A percentile compares a stretch with the other conserved stretches of the same genome.
Conservation (phyloP, 2,329 filamentous ascomycete species). For the Botrytis porri region DNA sequence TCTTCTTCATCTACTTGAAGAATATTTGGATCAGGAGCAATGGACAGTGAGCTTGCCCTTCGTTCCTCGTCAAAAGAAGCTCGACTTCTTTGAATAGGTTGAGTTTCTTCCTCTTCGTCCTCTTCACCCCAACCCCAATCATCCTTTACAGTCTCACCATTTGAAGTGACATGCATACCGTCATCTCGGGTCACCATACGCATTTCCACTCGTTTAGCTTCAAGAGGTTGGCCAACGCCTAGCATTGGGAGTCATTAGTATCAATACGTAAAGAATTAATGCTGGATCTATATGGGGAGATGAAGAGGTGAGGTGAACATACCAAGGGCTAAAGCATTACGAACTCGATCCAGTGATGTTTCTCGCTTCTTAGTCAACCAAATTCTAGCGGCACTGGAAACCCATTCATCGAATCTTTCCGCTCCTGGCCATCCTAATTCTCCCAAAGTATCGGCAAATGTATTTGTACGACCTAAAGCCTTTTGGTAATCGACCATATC, state of each 20-base stretch:
- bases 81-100: constrained; percentile 28
- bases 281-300: neutral
- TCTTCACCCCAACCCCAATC: constrained; percentile 74
- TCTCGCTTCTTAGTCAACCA: constrained; percentile 87
- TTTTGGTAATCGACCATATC: constrained; percentile 70
- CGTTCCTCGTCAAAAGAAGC: constrained; percentile 30
- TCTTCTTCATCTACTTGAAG: constrained; percentile 41
- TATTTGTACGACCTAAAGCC: constrained; percentile 60
- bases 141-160: constrained; percentile 49
- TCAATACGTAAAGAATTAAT: neutral
- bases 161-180: constrained; percentile 61
- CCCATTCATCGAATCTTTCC: constrained; percentile 72
- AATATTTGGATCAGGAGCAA: constrained; percentile 22
- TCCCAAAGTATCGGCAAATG: constrained; percentile 63
- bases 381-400: constrained; percentile 71
- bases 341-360: constrained; percentile 70
- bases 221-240: constrained; percentile 63
- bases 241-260: constrained; percentile 23
- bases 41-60: constrained; percentile 10
- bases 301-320: constrained; percentile 3
- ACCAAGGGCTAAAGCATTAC: constrained; percentile 59
- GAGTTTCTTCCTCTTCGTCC: constrained; percentile 48
- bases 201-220: constrained; percentile 81
- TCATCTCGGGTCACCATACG: constrained; percentile 68
- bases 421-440: constrained; percentile 60